Evolutionary conservation across 345 rosid genomes (phyloP).

Genomic region (Sonneratia caseolaris): DNA sequence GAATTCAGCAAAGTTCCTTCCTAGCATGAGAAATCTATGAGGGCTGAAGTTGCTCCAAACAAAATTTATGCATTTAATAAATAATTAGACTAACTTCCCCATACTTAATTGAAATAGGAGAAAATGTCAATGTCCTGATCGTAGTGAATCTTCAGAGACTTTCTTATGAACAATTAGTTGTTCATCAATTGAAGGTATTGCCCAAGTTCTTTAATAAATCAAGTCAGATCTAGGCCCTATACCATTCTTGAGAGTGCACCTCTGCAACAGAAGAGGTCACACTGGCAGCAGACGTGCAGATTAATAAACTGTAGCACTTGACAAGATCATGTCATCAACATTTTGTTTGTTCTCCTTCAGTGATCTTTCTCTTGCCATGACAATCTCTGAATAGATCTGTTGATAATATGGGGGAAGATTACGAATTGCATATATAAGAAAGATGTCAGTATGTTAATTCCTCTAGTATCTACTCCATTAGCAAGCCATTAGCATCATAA

Average conservation of each 20-base stretch:
- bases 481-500: conserved; percentile 13
- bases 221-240: conserved; percentile 4
- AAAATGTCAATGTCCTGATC: neutral
- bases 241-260: conserved; percentile 49
- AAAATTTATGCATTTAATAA: neutral
- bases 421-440: neutral
- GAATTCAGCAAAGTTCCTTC: neutral
- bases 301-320: conserved; percentile 50
- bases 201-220: neutral
- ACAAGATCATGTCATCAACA: conserved; percentile 30
- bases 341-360: conserved; percentile 16
- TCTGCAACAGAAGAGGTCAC: conserved; percentile 43
- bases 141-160: neutral
- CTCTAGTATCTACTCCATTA: neutral
- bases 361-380: conserved; percentile 19
- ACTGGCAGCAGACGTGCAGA: conserved; percentile 49
- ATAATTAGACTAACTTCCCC: neutral
- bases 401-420: conserved; percentile 6
- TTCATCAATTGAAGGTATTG: neutral
- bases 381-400: conserved; percentile 46
- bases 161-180: neutral
- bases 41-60: neutral
- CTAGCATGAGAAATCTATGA: neutral
- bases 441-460: neutral
- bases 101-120: neutral